Evolutionary conservation across 805 yeast genomes (phyloP), one percentile per base, ranked within the genome.

Genomic region (Metschnikowia similis): DNA sequence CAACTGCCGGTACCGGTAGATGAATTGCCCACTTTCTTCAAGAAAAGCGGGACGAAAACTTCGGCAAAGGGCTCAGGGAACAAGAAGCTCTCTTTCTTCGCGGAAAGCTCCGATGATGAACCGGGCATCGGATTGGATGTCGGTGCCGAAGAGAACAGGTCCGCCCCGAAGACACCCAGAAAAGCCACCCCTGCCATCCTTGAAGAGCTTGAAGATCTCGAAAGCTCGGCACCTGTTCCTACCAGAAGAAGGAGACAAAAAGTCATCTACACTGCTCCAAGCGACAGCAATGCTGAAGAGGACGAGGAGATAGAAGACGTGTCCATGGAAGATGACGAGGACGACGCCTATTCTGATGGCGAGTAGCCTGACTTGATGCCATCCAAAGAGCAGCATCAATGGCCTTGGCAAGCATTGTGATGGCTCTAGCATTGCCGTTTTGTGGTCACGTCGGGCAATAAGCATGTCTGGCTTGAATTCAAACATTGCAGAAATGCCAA

Each of bases 161-260:
- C 40, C 21, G n/a, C 40, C 3, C 35, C 51, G 3, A 31, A 49
- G 4, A 42, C 46, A n/a, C 26, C 52, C 30, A 41, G 38, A 31
- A 48, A 47, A 27, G 41, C 14, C 9, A 48, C 38, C 11, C 51
- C 48, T 6, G 49, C 47, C 21, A 41, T 53, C 27, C 51, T 51
- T 16, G 60, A 57, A 1, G 60, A 57, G 39, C 51, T 55, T 17
- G 57, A 57, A 7, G 59, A 57, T 35, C 47, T 55, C 32, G 35
- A 34, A 3, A 34, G 42, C 21, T 43, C 34, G 26, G 51, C 50
- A 8, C 48, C 47, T n/a, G 29, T 38, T 10, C 46, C 52, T 2
- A 45, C 53, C 4, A 53, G 51, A n/a, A 50, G 60, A 39, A 45
- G 52, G 8, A 47, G 46, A 38, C 49, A 50, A 21, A 48, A 42